A percentile compares a stretch with the other conserved stretches of the same genome.
Conservation (phyloP, 1,284 basidiomycete genomes). For the Schizophyllum commune region DNA sequence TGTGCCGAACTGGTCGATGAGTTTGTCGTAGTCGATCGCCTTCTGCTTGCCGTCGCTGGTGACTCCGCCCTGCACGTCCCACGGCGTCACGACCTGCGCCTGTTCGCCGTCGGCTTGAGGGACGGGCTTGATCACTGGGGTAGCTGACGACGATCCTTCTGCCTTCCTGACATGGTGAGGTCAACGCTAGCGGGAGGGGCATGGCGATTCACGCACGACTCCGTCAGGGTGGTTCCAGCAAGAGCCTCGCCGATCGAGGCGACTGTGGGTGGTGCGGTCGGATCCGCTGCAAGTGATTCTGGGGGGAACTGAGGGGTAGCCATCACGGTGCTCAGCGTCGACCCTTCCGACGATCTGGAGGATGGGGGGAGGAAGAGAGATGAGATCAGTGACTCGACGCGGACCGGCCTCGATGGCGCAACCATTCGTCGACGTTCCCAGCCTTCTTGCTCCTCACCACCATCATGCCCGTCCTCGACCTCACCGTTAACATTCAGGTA, state of each 20-base stretch:
- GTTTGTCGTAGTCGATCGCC: constrained; percentile 95
- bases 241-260: constrained; percentile 10
- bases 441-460: background rate
- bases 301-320: constrained; percentile 7
- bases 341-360: background rate
- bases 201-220: constrained; percentile 7
- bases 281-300: constrained; percentile 14
- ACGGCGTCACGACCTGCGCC: constrained; percentile 92
- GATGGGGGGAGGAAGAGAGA: background rate
- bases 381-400: background rate
- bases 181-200: background rate
- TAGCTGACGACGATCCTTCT: background rate
- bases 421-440: background rate
- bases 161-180: constrained; percentile 3
- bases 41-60: constrained; percentile 84
- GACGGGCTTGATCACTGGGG: constrained; percentile 1
- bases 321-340: background rate
- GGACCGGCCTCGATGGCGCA: too few relatives aligned
- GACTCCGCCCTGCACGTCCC: constrained; percentile 95
- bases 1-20: constrained; percentile 93
- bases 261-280: constrained; percentile 15
- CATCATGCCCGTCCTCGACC: constrained; percentile 5
- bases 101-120: constrained; percentile 12
- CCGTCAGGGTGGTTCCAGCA: constrained; percentile 13
- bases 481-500: constrained; percentile 2